These are phyloP conservation scores for Colletotrichum limetticola DNA, from an alignment of 2,329 filamentous ascomycete genomes.

Conservation along the genomic window DNA sequence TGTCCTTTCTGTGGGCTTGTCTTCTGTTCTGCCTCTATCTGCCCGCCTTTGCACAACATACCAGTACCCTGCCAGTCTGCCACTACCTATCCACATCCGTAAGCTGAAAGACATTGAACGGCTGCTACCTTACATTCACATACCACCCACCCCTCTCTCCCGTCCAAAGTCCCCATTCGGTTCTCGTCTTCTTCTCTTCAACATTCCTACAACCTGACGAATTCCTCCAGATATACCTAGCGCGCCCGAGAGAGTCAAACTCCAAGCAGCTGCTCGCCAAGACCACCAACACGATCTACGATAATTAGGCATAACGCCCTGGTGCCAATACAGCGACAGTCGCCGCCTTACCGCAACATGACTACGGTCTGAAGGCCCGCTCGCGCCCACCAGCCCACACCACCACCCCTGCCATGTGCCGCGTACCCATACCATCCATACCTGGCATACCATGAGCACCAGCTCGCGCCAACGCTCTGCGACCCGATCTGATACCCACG, in stretches of 20 bases:
- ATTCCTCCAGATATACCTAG: neutral
- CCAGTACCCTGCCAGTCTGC: neutral
- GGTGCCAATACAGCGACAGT: conserved; percentile 20
- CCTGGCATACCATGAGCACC: conserved; percentile 36
- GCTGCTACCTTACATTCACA: neutral
- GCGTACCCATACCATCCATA: conserved; percentile 31
- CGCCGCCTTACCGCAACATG: conserved; percentile 19
- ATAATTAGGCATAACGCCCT: neutral
- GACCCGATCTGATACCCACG: conserved; percentile 35
- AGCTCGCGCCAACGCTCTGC: conserved; percentile 36
- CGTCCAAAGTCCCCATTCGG: neutral
- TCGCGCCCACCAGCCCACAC: conserved; percentile 15
- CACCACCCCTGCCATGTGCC: conserved; percentile 35
- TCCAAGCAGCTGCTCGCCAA: neutral
- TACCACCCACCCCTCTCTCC: conserved; percentile 5
- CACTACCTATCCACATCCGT: neutral
- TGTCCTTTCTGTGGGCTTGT: neutral
- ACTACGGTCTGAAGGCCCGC: conserved; percentile 27
- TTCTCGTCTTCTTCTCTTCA: neutral
- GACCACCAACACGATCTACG: neutral
- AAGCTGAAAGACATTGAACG: conserved; percentile 13
- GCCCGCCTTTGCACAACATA: neutral
- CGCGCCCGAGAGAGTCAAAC: neutral
- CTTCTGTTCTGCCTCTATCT: neutral
- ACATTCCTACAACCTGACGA: neutral